Percentiles rank a stretch among this genome's conserved stretches.
These are phyloP conservation scores for Podospora fimiseda DNA, from an alignment of 495 filamentous ascomycete species.

Conservation along the genomic window DNA sequence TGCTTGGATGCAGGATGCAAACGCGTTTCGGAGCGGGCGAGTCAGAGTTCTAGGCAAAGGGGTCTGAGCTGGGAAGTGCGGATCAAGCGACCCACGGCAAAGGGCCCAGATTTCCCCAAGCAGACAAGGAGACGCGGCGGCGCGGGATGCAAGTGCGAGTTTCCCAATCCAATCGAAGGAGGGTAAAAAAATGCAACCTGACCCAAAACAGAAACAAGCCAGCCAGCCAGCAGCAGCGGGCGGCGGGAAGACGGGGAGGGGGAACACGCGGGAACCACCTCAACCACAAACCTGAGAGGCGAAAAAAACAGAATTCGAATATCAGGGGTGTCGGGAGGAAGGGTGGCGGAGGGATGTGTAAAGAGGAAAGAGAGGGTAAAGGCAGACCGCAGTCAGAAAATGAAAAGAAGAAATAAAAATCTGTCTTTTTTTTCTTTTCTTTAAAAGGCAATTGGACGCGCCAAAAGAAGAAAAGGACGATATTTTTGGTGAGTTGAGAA, in stretches of 20 bases:
- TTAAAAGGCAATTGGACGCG: too few relatives aligned
- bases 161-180: neutral
- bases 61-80: neutral
- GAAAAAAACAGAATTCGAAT: neutral
- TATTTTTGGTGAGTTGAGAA: neutral
- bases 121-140: slow-evolving; percentile 10
- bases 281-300: neutral
- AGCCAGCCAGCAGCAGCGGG: neutral
- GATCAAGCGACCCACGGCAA: neutral
- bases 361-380: neutral
- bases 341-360: neutral
- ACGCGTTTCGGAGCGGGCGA: neutral
- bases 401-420: neutral
- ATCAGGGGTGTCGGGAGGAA: neutral
- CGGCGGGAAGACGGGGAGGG: neutral
- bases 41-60: neutral
- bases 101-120: neutral
- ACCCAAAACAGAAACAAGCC: neutral
- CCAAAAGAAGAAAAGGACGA: neutral
- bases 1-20: neutral
- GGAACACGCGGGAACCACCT: neutral
- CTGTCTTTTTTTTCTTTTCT: too few relatives aligned
- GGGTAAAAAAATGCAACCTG: neutral
- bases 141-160: neutral
- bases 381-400: too few relatives aligned